Conservation (phyloP, 257 asterid species). For the Eustoma russellianum region DNA sequence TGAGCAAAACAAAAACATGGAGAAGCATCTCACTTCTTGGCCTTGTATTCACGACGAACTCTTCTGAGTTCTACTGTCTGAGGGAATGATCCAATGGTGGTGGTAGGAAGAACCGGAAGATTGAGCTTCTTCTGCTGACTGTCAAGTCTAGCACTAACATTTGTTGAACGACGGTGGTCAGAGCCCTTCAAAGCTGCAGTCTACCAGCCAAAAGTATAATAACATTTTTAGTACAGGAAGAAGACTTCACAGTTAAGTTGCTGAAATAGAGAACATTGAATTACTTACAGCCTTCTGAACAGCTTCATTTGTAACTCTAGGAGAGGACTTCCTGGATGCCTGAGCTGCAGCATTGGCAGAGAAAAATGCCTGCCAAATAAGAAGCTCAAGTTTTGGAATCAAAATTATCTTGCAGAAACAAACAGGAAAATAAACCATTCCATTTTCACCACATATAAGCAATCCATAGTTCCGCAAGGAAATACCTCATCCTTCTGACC, state of each 20-base stretch:
- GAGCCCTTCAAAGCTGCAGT: slow-evolving; percentile 86
- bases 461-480: neutral
- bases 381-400: no score
- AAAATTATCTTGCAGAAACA: no score
- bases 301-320: slow-evolving; percentile 83
- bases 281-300: slow-evolving; percentile 96
- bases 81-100: slow-evolving; percentile 97
- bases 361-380: slow-evolving; percentile 47
- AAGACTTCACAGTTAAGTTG: neutral
- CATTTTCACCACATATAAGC: neutral
- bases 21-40: slow-evolving; percentile 56
- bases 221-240: slow-evolving; percentile 1
- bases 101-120: slow-evolving; percentile 95
- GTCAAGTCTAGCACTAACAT: slow-evolving; percentile 88
- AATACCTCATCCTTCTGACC: slow-evolving; percentile 78
- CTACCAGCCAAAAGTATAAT: slow-evolving; percentile 17
- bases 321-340: slow-evolving; percentile 94
- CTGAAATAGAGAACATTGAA: neutral
- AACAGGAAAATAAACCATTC: neutral
- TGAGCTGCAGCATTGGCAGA: slow-evolving; percentile 82
- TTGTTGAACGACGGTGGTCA: slow-evolving; percentile 96
- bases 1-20: neutral
- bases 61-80: slow-evolving; percentile 92
- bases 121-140: slow-evolving; percentile 96
- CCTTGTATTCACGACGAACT: slow-evolving; percentile 97